Evolutionary conservation across 1,139 yeast species (phyloP), one percentile per base, ranked within the genome.

Genomic region (Debaryomycetaceae sp.): DNA sequence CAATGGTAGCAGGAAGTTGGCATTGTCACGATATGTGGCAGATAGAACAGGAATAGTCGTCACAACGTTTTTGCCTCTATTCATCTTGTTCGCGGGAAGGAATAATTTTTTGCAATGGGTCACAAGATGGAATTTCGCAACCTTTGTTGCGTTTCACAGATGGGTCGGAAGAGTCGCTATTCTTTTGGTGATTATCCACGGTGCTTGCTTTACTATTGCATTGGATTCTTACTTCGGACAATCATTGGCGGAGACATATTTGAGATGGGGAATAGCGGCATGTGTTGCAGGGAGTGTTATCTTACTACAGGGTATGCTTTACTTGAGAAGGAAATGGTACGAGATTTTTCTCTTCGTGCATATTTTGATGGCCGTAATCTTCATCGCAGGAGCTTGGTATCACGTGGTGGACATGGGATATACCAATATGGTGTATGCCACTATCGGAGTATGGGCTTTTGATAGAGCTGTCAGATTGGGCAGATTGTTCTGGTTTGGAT

Each of bases 331-430:
- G 48, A 58, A 49, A 33, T 68, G 68, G 66, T 76, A 76, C 49
- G 81, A 76, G 49, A 41, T 65, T 3, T 76, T 76, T 50, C 57
- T 76, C 42, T 44, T 65, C 3, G 34, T 64, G 20, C 81, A 76
- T 49, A 73, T 76, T 9, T 40, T 62, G 0, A 48, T 75, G 49
- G 80, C 80, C 1, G 65, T 58, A 0, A 42, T 72, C 11, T 76
- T 70, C 52, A 55, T 75, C 11, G 68, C 57, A 4, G 78, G 76
- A 2, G 63, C 75, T 6, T 75, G 75, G 70, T 44, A 62, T 38
- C 81, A 76, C 49, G 69, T 72, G 37, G 57, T 53, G 24, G 64
- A 59, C 1, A 58, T 72, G 42, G 80, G 79, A 1, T 76, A 68
- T 50, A 59, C 67, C 39, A 65, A 72, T 38, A 67, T 72, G 56